Percentiles rank a stretch among this genome's conserved stretches.
phyloP scores from a whole-genome alignment of 2,329 filamentous ascomycete genomes.

The Pestalotiopsis sp. region DNA sequence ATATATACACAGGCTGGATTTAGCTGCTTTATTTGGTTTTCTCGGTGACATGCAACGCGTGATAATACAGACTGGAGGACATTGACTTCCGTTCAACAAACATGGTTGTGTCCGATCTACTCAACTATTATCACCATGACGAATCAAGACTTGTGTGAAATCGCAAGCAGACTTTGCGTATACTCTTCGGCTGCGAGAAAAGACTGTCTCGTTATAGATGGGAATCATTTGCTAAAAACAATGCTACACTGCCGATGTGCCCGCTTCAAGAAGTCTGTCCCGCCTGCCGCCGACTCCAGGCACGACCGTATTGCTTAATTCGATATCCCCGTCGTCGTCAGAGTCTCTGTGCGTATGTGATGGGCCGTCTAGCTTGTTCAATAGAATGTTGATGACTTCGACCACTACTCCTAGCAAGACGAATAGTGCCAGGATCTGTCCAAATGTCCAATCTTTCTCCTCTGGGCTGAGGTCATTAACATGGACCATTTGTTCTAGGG shows the following conservation, averaged over 20 bases:
- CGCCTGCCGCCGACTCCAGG: neutral
- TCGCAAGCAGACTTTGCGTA: too few relatives aligned
- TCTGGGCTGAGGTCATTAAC: neutral
- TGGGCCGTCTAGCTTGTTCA: conserved; percentile 2
- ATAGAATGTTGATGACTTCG: conserved; percentile 8
- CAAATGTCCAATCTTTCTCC: conserved; percentile 11
- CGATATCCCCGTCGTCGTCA: neutral
- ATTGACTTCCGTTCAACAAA: too few relatives aligned
- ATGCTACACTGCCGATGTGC: neutral
- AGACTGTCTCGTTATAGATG: neutral
- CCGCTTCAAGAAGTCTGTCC: neutral
- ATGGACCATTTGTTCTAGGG: conserved; percentile 8
- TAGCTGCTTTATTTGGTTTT: neutral
- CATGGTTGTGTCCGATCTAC: too few relatives aligned
- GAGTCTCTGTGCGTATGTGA: neutral
- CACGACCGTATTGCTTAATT: neutral
- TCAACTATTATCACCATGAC: too few relatives aligned
- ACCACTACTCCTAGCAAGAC: conserved; percentile 11
- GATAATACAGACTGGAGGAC: too few relatives aligned
- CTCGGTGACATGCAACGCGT: too few relatives aligned
- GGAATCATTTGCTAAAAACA: neutral
- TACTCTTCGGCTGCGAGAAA: neutral
- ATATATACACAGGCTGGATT: conserved; percentile 6
- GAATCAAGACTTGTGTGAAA: too few relatives aligned
- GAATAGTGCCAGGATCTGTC: conserved; percentile 8